These are phyloP conservation scores for Elongisporangium anandrum DNA, from an alignment of 352 stramenopile species.

Conservation along the genomic window DNA sequence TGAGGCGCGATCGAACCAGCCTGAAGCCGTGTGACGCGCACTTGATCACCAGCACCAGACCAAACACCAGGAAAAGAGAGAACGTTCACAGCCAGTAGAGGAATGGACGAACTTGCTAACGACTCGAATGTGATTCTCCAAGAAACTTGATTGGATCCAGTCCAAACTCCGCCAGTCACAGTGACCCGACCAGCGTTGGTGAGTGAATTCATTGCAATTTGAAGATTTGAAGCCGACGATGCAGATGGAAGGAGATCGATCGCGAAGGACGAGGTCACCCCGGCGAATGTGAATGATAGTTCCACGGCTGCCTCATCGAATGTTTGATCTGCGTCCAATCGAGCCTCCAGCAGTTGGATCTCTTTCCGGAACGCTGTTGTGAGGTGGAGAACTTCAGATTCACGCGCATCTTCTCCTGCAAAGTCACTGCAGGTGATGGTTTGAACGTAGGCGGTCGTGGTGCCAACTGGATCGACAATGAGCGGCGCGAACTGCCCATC, in stretches of 20 bases:
- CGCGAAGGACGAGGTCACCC: neutral
- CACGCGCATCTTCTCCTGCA: neutral
- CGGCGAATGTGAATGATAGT: conserved; percentile 1
- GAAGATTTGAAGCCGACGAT: neutral
- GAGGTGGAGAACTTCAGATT: conserved; percentile 2
- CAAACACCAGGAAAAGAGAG: conserved; percentile 1
- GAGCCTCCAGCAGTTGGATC: neutral
- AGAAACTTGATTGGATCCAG: neutral
- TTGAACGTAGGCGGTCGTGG: too few relatives aligned
- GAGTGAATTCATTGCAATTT: neutral
- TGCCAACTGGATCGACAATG: neutral
- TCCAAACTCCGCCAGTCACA: neutral
- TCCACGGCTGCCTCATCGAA: neutral
- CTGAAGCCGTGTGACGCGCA: neutral
- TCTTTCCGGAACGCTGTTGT: conserved; percentile 2
- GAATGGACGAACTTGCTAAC: neutral
- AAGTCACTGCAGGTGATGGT: conserved; percentile 1
- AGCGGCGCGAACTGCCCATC: conserved; percentile 7
- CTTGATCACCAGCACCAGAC: neutral
- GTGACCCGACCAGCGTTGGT: neutral
- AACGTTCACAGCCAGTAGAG: neutral
- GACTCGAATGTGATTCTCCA: conserved; percentile 1
- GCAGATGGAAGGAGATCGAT: neutral
- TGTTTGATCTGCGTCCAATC: neutral
- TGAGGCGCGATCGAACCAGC: neutral